These are phyloP conservation scores for Kingdonia uniflora DNA, from an alignment of 164 flowering plant genomes.

Conservation along the genomic window DNA sequence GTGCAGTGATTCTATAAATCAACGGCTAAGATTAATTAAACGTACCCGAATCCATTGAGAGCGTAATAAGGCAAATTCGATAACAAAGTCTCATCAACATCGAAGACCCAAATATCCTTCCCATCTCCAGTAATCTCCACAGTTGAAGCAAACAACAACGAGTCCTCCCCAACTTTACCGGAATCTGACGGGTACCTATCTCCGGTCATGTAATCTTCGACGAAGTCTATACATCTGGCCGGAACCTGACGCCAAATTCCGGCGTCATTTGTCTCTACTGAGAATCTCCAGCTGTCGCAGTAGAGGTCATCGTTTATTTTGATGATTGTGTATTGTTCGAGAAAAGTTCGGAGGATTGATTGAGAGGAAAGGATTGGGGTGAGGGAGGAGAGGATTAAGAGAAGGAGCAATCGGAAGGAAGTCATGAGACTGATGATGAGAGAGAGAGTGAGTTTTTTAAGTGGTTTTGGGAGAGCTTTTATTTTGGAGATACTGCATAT, in stretches of 20 bases:
- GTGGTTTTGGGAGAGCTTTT: too few species aligned
- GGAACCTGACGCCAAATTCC: slow-evolving; percentile 53
- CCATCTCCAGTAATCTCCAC: slow-evolving; percentile 21
- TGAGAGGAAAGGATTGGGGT: neutral
- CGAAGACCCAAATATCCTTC: slow-evolving; percentile 58
- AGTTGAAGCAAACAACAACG: slow-evolving; percentile 32
- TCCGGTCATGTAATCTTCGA: slow-evolving; percentile 52
- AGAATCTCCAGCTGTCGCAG: slow-evolving; percentile 73
- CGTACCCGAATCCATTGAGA: slow-evolving; percentile 54
- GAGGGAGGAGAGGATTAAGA: neutral
- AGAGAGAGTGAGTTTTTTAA: too few species aligned
- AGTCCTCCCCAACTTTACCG: slow-evolving; percentile 28
- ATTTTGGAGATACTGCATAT: too few species aligned
- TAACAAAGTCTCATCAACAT: slow-evolving; percentile 60
- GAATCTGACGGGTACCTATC: slow-evolving; percentile 49
- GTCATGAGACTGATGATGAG: neutral
- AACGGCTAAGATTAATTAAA: slow-evolving; percentile 32
- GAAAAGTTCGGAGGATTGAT: neutral
- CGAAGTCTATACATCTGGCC: slow-evolving; percentile 32
- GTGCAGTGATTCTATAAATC: slow-evolving; percentile 78
- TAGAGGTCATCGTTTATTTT: slow-evolving; percentile 8
- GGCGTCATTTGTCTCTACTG: slow-evolving; percentile 77
- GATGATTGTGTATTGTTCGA: neutral
- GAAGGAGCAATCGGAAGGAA: neutral
- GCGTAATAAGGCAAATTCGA: slow-evolving; percentile 66